Percentiles rank a stretch among this genome's conserved stretches.
These are phyloP conservation scores for Polygonum maritimum DNA, from an alignment of 148 eudicot genomes.

Conservation along the genomic window DNA sequence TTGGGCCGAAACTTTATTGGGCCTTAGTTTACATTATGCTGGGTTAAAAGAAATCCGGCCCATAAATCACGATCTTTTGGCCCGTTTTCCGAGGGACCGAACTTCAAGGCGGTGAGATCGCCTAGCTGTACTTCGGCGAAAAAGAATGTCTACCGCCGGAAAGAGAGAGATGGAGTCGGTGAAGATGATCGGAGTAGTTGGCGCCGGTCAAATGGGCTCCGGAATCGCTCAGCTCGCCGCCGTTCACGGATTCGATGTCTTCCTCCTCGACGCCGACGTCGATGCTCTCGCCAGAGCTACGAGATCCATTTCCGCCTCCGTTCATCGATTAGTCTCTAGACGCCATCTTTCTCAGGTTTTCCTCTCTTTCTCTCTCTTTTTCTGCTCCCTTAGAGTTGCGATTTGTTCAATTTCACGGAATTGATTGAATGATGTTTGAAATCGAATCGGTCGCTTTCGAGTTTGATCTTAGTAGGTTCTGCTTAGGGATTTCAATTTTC, in stretches of 20 bases:
- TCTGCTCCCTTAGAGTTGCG: not conserved
- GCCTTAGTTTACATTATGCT: not conserved
- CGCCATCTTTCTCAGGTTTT: slow-evolving; percentile 56
- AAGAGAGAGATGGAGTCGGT: slow-evolving; percentile 30
- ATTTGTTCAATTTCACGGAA: not conserved
- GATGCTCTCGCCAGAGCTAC: slow-evolving; percentile 50
- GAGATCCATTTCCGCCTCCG: slow-evolving; percentile 29
- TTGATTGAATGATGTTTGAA: not conserved
- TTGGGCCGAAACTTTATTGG: not conserved
- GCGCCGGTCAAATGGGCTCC: slow-evolving; percentile 92
- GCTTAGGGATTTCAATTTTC: not conserved
- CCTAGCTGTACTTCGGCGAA: not conserved
- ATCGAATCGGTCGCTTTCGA: not conserved
- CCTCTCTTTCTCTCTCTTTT: not conserved
- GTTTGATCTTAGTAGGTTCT: not conserved
- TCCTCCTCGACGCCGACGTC: slow-evolving; percentile 56
- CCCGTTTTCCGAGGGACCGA: not conserved
- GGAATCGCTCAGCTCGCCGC: slow-evolving; percentile 88
- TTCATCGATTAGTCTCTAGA: slow-evolving; percentile 47
- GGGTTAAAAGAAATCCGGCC: not conserved
- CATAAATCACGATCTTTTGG: not conserved
- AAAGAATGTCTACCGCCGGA: not conserved
- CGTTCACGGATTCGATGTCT: slow-evolving; percentile 45
- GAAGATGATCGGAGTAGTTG: slow-evolving; percentile 63
- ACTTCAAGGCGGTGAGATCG: not conserved